Percentiles rank a stretch among this genome's conserved stretches.
These are phyloP conservation scores for Nadsonia fulvescens DNA, from an alignment of 805 yeast species.

Conservation along the genomic window DNA sequence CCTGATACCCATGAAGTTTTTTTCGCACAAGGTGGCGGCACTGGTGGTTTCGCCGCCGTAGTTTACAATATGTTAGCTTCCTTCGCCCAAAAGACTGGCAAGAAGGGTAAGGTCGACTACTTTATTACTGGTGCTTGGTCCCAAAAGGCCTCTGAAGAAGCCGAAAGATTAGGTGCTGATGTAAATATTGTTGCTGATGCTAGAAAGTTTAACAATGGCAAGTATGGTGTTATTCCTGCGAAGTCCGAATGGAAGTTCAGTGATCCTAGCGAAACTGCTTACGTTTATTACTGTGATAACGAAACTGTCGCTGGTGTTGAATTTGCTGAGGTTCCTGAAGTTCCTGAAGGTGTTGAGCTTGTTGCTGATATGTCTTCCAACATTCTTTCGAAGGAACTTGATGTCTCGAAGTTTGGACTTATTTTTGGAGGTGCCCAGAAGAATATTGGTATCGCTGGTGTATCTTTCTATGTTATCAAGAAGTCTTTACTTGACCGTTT, in stretches of 20 bases:
- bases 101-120: conserved; percentile 67
- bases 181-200: conserved; percentile 55
- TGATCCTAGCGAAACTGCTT: conserved; percentile 51
- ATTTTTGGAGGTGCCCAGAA: conserved; percentile 98
- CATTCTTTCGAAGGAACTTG: conserved; percentile 64
- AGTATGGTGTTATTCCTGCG: conserved; percentile 51
- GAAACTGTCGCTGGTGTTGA: conserved; percentile 96
- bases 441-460: conserved; percentile 92
- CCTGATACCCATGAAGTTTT: conserved; percentile 91
- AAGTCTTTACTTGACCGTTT: conserved; percentile 52
- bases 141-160: conserved; percentile 73
- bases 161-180: conserved; percentile 62
- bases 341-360: conserved; percentile 52
- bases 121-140: conserved; percentile 92
- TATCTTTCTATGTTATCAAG: conserved; percentile 79
- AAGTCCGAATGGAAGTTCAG: conserved; percentile 44
- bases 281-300: conserved; percentile 82
- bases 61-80: conserved; percentile 69
- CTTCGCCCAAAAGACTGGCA: conserved; percentile 52
- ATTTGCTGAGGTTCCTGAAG: conserved; percentile 38
- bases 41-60: conserved; percentile 81
- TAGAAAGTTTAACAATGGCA: conserved; percentile 26
- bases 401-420: conserved; percentile 69
- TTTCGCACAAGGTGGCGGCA: conserved; percentile 96
- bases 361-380: conserved; percentile 94